These are phyloP conservation scores for Trichosporon sp. DNA, from an alignment of 1,284 basidiomycete genomes.

Conservation along the genomic window DNA sequence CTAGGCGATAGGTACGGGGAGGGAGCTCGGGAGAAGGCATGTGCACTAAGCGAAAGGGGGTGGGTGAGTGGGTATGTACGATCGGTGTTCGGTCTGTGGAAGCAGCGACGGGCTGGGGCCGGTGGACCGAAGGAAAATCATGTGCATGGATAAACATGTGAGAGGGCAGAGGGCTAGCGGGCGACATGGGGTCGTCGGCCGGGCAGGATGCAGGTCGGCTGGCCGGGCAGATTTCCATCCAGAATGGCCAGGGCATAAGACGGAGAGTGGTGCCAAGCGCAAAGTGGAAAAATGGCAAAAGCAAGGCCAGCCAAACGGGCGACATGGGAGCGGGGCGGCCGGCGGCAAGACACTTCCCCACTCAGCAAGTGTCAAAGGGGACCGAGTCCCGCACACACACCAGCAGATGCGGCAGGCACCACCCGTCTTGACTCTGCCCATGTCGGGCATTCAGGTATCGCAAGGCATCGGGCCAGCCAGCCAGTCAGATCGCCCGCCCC, in stretches of 20 bases:
- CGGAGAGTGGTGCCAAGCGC: background rate
- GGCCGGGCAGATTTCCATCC: background rate
- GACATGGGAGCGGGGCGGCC: background rate
- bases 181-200: background rate
- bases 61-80: background rate
- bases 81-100: constrained; percentile 6
- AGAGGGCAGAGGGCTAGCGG: background rate
- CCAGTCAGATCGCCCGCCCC: background rate
- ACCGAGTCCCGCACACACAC: background rate
- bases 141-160: background rate
- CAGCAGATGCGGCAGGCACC: constrained; percentile 4
- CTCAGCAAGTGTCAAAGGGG: background rate
- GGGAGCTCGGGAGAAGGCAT: background rate
- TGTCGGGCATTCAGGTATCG: background rate
- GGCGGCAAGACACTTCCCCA: background rate
- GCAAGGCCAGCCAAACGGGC: background rate
- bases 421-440: background rate
- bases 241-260: background rate
- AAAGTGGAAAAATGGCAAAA: background rate
- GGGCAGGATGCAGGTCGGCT: background rate
- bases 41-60: background rate
- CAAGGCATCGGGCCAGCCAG: background rate
- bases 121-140: constrained; percentile 1
- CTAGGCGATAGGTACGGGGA: background rate
- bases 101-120: background rate